Percentiles rank a stretch among this genome's conserved stretches.
Evolutionary conservation across 306 rosid genomes (phyloP).

Genomic region (Purshia tridentata): DNA sequence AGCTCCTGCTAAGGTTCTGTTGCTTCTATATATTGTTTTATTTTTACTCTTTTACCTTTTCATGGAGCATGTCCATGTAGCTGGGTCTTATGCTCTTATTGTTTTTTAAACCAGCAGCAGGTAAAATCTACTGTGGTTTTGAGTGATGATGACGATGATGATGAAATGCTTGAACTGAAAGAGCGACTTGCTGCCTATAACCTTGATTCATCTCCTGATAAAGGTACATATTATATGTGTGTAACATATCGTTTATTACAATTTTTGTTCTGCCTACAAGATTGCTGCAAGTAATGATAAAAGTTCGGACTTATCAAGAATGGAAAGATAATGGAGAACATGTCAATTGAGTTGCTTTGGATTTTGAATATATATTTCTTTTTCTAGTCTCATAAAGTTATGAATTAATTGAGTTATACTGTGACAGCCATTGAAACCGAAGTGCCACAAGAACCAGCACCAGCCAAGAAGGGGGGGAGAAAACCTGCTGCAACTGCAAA

Average conservation of each 20-base stretch:
- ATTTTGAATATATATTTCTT: too few species aligned
- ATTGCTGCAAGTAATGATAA: neutral
- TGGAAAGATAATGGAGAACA: too few species aligned
- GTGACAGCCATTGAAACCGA: conserved; percentile 41
- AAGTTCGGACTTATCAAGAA: neutral
- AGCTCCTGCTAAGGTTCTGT: conserved; percentile 51
- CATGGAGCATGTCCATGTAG: neutral
- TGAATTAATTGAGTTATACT: neutral
- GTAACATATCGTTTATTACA: too few species aligned
- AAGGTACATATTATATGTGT: conserved; percentile 36
- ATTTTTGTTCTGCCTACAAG: neutral
- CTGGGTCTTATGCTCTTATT: neutral
- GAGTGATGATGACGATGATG: conserved; percentile 38
- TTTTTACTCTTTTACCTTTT: neutral
- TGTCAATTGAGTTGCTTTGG: too few species aligned
- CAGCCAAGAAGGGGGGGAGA: conserved; percentile 57
- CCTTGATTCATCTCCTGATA: conserved; percentile 65
- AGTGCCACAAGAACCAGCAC: conserved; percentile 39
- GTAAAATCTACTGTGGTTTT: conserved; percentile 23
- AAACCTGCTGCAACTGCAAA: conserved; percentile 55
- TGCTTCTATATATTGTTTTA: neutral
- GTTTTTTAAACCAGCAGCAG: conserved; percentile 27
- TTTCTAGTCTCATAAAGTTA: neutral
- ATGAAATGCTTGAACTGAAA: conserved; percentile 67
- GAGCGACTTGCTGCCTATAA: conserved; percentile 94